Percentiles rank a stretch among this genome's conserved stretches.
Evolutionary conservation across 805 yeast genomes (phyloP).

Genomic region (Hanseniaspora occidentalis): DNA sequence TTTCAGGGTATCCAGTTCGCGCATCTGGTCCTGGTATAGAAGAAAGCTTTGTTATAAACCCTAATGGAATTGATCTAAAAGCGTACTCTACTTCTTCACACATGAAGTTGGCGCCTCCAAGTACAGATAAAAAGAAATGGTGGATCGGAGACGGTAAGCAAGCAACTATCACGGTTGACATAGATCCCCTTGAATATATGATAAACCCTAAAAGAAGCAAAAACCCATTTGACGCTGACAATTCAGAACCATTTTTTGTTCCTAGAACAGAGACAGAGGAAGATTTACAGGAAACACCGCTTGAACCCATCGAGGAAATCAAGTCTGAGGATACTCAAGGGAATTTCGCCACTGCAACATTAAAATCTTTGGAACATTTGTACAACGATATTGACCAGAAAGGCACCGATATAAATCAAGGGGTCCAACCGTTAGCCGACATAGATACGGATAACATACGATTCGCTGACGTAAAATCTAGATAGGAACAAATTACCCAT

Average conservation of each 20-base stretch:
- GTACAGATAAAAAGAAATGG: constrained; percentile 76
- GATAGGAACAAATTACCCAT: too few relatives aligned
- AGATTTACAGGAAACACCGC: not conserved
- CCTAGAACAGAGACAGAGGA: not conserved
- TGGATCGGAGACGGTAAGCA: constrained; percentile 76
- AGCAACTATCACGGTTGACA: constrained; percentile 49
- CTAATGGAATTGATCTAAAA: constrained; percentile 4
- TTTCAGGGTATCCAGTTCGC: not conserved
- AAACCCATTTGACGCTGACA: constrained; percentile 59
- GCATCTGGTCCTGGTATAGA: not conserved
- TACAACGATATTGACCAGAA: too few relatives aligned
- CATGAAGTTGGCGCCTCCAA: constrained; percentile 67
- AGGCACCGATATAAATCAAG: too few relatives aligned
- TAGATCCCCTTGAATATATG: constrained; percentile 28
- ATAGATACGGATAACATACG: too few relatives aligned
- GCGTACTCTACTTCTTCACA: constrained; percentile 16
- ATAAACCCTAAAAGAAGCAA: constrained; percentile 58
- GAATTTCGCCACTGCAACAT: not conserved
- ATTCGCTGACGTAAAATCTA: too few relatives aligned
- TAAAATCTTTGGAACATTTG: too few relatives aligned
- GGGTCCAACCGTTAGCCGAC: too few relatives aligned
- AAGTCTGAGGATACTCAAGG: not conserved
- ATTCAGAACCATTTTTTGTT: constrained; percentile 31
- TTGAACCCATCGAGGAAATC: not conserved
- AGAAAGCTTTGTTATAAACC: not conserved